A percentile compares a stretch with the other conserved stretches of the same genome.
Evolutionary conservation across 2,329 filamentous ascomycete genomes (phyloP).

Genomic region (Trichoderma pleuroti): DNA sequence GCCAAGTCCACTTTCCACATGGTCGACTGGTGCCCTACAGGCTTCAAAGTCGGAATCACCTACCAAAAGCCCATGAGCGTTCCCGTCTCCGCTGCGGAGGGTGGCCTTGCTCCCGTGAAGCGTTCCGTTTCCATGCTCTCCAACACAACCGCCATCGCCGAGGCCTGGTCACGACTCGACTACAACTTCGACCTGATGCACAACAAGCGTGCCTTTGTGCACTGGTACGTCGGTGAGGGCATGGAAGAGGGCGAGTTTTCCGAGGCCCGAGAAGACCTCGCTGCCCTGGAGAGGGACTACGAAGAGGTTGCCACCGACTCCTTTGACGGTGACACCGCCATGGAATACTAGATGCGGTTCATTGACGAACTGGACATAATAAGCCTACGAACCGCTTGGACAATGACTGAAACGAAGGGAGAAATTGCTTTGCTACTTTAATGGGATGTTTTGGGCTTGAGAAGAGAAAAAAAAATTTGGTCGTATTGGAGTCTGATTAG

Average conservation of each 20-base stretch:
- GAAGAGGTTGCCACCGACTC: conserved; percentile 80
- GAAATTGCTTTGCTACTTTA: background rate
- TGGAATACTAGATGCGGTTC: conserved; percentile 68
- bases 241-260: conserved; percentile 93
- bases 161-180: conserved; percentile 69
- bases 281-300: conserved; percentile 82
- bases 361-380: background rate
- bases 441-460: background rate
- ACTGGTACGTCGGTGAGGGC: conserved; percentile 83
- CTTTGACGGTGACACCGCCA: conserved; percentile 58
- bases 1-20: conserved; percentile 70
- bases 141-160: conserved; percentile 71
- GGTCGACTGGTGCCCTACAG: conserved; percentile 72
- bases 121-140: conserved; percentile 68
- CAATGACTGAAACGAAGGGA: background rate
- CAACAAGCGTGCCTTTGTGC: conserved; percentile 72
- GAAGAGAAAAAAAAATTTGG: conserved; percentile 16
- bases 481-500: conserved; percentile 10
- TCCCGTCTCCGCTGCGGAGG: conserved; percentile 50
- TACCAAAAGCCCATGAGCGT: conserved; percentile 65
- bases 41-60: conserved; percentile 74
- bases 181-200: conserved; percentile 78
- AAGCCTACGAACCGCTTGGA: background rate
- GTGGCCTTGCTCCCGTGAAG: conserved; percentile 59
- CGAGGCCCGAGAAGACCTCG: conserved; percentile 81